Evolutionary conservation across 1,139 yeast species (phyloP).

Genomic region (Pichia sp.): DNA sequence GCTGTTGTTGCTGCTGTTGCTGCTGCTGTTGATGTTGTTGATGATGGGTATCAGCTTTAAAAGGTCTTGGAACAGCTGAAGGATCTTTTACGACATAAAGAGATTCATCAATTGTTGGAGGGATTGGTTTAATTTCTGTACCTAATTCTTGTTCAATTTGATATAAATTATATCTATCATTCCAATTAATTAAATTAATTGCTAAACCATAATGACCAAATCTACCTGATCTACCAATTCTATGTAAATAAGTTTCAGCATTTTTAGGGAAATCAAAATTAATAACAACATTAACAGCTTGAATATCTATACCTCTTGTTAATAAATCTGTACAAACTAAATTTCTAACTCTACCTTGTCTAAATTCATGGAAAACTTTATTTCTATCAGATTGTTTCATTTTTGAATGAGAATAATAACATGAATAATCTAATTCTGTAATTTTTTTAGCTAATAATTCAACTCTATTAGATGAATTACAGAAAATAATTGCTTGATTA

Average conservation of each 20-base stretch:
- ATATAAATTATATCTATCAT: constrained; percentile 87
- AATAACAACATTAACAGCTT: constrained; percentile 96
- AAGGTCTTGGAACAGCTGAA: constrained; percentile 77
- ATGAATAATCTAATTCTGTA: constrained; percentile 92
- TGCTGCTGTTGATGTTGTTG: constrained; percentile 41
- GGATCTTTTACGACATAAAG: constrained; percentile 82
- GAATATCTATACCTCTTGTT: constrained; percentile 98
- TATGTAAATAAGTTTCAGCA: constrained; percentile 94
- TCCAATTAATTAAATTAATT: constrained; percentile 93
- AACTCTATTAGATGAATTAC: constrained; percentile 94
- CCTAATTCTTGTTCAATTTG: constrained; percentile 97
- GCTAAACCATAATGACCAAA: constrained; percentile 98
- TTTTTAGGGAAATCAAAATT: constrained; percentile 98
- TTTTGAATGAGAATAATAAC: constrained; percentile 94
- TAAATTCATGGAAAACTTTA: constrained; percentile 95
- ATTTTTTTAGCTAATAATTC: constrained; percentile 92
- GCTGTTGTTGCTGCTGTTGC: constrained; percentile 30
- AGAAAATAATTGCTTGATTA: constrained; percentile 92
- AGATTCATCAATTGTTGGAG: constrained; percentile 78
- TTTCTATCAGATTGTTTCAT: constrained; percentile 98
- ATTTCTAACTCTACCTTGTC: constrained; percentile 97
- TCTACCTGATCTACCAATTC: constrained; percentile 72
- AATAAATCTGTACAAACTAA: constrained; percentile 93
- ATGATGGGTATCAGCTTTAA: constrained; percentile 53
- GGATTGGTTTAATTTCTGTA: constrained; percentile 95